Percentiles rank a stretch among this genome's conserved stretches.
Evolutionary conservation across 371 early-diverging fungal genomes (phyloP).

Genomic region (Thermomucor indicae-seudaticae): DNA sequence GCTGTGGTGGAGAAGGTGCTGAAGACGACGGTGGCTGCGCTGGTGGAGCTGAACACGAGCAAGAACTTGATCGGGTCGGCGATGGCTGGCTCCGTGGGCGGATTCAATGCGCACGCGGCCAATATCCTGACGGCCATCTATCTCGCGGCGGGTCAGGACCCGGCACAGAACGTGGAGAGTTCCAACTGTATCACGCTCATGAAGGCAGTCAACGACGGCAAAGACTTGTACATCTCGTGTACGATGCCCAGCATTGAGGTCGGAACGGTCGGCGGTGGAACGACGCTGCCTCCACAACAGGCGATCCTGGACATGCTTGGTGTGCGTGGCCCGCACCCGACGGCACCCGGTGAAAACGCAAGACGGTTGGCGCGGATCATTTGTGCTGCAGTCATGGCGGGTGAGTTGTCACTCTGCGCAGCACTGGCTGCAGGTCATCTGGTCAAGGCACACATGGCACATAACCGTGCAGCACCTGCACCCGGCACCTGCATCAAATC

Average conservation of each 20-base stretch:
- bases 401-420: conserved; percentile 85
- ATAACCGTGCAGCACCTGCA: conserved; percentile 57
- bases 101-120: conserved; percentile 95
- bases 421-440: conserved; percentile 85
- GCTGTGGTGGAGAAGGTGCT: conserved; percentile 75
- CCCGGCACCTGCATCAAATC: conserved; percentile 20
- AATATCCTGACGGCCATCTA: conserved; percentile 93
- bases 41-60: conserved; percentile 77
- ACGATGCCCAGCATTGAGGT: conserved; percentile 96
- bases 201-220: conserved; percentile 80
- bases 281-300: conserved; percentile 81
- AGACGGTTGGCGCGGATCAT: conserved; percentile 86
- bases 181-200: conserved; percentile 93
- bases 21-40: conserved; percentile 77
- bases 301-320: conserved; percentile 87
- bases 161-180: conserved; percentile 94
- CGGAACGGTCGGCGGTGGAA: conserved; percentile 96
- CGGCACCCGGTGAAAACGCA: conserved; percentile 83
- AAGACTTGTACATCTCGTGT: conserved; percentile 81
- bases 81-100: conserved; percentile 93
- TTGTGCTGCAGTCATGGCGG: conserved; percentile 93
- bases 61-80: conserved; percentile 95
- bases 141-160: conserved; percentile 95
- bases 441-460: conserved; percentile 82
- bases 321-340: conserved; percentile 78